Percentiles rank a stretch among this genome's conserved stretches.
Evolutionary conservation across 2,329 filamentous ascomycete species (phyloP).

Genomic region (Cladosporium sp.): DNA sequence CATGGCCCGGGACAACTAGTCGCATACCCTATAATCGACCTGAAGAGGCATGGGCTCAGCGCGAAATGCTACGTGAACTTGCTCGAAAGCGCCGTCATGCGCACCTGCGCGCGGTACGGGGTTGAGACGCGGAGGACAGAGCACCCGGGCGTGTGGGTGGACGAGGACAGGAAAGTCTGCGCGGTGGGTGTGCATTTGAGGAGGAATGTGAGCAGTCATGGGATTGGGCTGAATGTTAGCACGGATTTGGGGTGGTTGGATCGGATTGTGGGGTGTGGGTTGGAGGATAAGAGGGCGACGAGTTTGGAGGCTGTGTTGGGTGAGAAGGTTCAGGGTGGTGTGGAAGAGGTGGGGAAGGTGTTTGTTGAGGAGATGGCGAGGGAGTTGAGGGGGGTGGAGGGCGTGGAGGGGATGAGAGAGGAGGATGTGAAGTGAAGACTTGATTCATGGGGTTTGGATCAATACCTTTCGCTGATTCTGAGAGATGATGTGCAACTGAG

Average conservation of each 20-base stretch:
- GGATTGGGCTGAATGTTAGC: conserved; percentile 76
- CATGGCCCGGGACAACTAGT: conserved; percentile 92
- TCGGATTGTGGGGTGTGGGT: conserved; percentile 85
- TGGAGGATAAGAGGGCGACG: conserved; percentile 78
- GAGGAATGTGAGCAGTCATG: conserved; percentile 79
- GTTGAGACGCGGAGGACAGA: conserved; percentile 65
- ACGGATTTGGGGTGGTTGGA: conserved; percentile 65
- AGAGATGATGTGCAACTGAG: not conserved
- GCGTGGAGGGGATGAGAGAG: conserved; percentile 24
- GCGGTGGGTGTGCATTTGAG: conserved; percentile 90
- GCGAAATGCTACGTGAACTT: conserved; percentile 76
- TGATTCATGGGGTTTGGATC: too few relatives aligned
- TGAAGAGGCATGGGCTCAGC: conserved; percentile 66
- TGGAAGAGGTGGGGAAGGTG: conserved; percentile 41
- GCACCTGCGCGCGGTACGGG: conserved; percentile 60
- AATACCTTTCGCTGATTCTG: not conserved
- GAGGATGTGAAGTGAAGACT: conserved; percentile 15
- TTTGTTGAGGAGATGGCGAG: conserved; percentile 45
- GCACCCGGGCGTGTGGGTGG: conserved; percentile 80
- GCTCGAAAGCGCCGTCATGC: conserved; percentile 74
- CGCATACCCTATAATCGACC: conserved; percentile 87
- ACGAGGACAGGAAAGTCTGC: conserved; percentile 70
- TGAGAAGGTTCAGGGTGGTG: conserved; percentile 46
- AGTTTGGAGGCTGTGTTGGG: conserved; percentile 62
- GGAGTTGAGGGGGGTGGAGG: conserved; percentile 30